Conservation (phyloP, 2,329 filamentous ascomycete species). For the Sporothrix brunneoviolacea region DNA sequence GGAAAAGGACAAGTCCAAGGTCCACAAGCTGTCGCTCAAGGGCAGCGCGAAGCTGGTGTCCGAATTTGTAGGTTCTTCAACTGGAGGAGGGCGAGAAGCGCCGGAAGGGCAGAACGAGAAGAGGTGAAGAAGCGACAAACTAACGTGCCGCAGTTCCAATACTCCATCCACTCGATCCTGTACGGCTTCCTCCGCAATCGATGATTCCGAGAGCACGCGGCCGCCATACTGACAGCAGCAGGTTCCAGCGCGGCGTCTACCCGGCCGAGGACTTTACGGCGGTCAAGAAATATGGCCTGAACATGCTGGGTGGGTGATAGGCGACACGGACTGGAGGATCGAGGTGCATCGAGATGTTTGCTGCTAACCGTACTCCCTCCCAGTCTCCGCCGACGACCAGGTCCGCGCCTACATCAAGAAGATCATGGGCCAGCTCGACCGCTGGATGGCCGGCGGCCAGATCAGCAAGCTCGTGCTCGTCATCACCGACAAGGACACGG, state of each 20-base stretch:
- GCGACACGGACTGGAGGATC: too few relatives aligned
- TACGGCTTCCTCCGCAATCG: too few relatives aligned
- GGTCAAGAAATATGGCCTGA: slow-evolving; percentile 98
- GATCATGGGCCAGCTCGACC: slow-evolving; percentile 96
- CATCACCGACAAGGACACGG: slow-evolving; percentile 93
- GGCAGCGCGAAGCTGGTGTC: slow-evolving; percentile 80
- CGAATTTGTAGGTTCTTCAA: slow-evolving; percentile 72
- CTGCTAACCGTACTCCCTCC: neutral
- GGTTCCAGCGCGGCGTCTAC: slow-evolving; percentile 80
- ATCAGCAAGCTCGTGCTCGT: slow-evolving; percentile 96
- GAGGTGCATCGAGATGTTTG: too few relatives aligned
- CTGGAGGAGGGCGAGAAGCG: neutral
- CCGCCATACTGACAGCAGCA: slow-evolving; percentile 28
- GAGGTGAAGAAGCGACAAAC: neutral
- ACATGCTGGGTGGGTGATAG: slow-evolving; percentile 67
- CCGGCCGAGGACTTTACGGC: slow-evolving; percentile 95
- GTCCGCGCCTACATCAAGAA: slow-evolving; percentile 99
- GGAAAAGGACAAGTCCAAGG: slow-evolving; percentile 70
- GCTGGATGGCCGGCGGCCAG: slow-evolving; percentile 96
- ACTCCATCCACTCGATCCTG: slow-evolving; percentile 96
- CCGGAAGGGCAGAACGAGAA: too few relatives aligned
- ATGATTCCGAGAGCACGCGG: too few relatives aligned
- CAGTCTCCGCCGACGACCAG: slow-evolving; percentile 91
- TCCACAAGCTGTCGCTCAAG: slow-evolving; percentile 89
- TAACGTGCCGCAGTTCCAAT: slow-evolving; percentile 64